Percentiles rank a stretch among this genome's conserved stretches.
These are phyloP conservation scores for Colletotrichum sp. DNA, from an alignment of 2,329 filamentous ascomycete species.

Conservation along the genomic window DNA sequence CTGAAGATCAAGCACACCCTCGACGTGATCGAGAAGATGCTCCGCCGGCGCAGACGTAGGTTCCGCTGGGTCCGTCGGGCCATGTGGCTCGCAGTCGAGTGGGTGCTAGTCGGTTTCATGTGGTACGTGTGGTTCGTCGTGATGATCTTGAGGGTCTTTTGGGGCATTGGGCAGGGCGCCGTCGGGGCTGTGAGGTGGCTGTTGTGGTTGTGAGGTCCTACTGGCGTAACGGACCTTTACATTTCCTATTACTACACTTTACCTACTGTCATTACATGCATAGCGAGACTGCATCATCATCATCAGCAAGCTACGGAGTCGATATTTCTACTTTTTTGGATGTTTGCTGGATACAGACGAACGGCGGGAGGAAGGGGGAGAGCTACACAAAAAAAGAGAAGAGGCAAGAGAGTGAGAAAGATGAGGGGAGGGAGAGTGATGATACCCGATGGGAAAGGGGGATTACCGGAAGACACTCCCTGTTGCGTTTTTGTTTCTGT, in stretches of 20 bases:
- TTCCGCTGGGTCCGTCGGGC: conserved; percentile 78
- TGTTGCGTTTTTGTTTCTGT: background rate
- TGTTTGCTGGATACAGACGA: background rate
- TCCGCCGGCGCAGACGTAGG: conserved; percentile 69
- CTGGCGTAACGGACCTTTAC: too few species aligned
- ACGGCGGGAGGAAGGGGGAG: background rate
- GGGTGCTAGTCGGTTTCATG: conserved; percentile 86
- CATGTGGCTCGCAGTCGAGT: conserved; percentile 86
- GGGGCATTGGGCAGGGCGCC: conserved; percentile 66
- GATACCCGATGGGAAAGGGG: conserved; percentile 7
- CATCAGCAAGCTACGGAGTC: background rate
- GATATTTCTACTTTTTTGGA: background rate
- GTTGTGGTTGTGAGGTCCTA: conserved; percentile 69
- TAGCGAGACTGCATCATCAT: conserved; percentile 2
- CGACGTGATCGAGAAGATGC: conserved; percentile 79
- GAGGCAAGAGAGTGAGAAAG: background rate
- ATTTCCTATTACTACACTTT: background rate
- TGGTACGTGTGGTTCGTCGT: conserved; percentile 96
- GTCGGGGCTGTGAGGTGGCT: conserved; percentile 76
- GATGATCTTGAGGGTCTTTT: conserved; percentile 71
- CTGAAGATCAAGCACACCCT: conserved; percentile 81
- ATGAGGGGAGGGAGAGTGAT: background rate
- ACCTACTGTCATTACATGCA: conserved; percentile 12
- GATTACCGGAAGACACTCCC: background rate
- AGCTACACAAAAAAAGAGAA: background rate